Percentiles rank a stretch among this genome's conserved stretches.
phyloP scores from a whole-genome alignment of 805 yeast genomes.

The Candida takata region DNA sequence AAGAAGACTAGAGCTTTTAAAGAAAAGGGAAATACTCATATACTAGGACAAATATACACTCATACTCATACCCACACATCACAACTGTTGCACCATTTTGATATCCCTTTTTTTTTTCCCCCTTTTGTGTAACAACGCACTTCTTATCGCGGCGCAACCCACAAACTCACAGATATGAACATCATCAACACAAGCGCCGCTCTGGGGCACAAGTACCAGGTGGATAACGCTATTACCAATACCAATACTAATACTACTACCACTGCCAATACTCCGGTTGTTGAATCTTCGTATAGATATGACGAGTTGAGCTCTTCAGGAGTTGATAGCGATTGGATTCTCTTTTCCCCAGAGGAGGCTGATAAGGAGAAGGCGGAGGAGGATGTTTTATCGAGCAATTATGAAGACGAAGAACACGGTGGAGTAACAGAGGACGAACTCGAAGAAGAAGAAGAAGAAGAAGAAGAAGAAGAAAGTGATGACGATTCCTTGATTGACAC shows the following conservation, averaged over 20 bases:
- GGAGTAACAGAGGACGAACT: slow-evolving; percentile 2
- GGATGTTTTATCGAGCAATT: slow-evolving; percentile 16
- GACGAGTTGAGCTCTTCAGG: slow-evolving; percentile 17
- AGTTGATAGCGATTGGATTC: slow-evolving; percentile 22
- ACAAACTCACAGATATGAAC: too few species aligned
- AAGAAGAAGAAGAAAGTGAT: slow-evolving; percentile 20
- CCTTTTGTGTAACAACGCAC: too few species aligned
- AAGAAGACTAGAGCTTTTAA: too few species aligned
- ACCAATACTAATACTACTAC: not conserved
- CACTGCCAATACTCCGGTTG: not conserved
- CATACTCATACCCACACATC: too few species aligned
- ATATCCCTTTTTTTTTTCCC: too few species aligned
- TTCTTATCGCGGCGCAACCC: too few species aligned
- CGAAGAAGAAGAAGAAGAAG: slow-evolving; percentile 4
- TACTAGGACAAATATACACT: too few species aligned
- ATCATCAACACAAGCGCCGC: not conserved
- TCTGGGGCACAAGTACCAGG: too few species aligned
- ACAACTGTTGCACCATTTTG: too few species aligned
- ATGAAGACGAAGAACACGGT: slow-evolving; percentile 4
- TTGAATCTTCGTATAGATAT: not conserved
- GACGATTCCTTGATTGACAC: slow-evolving; percentile 23
- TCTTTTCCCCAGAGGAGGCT: slow-evolving; percentile 18
- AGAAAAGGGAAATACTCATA: too few species aligned
- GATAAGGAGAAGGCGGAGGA: not conserved
- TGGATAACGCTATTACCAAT: too few species aligned